phyloP scores from a whole-genome alignment of 2,329 filamentous ascomycete species.

The Niveomyces coronatus region DNA sequence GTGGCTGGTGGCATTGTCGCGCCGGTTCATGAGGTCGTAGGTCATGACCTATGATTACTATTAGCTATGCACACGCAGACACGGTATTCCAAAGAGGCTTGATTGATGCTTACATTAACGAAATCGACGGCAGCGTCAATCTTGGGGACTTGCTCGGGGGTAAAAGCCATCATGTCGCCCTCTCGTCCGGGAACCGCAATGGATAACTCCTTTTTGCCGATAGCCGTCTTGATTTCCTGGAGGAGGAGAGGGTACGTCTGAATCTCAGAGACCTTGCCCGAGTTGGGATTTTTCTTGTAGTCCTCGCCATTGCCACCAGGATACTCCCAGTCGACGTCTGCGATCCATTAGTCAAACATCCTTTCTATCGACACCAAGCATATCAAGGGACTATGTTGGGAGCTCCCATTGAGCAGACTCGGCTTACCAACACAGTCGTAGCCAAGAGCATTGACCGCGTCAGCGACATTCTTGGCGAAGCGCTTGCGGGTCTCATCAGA shows the following conservation, averaged over 20 bases:
- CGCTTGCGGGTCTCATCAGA: slow-evolving; percentile 33
- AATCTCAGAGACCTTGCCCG: slow-evolving; percentile 48
- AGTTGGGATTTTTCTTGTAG: slow-evolving; percentile 53
- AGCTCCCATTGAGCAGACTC: too few relatives aligned
- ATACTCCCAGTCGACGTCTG: slow-evolving; percentile 61
- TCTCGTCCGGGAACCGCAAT: slow-evolving; percentile 55
- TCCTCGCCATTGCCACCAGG: slow-evolving; percentile 56
- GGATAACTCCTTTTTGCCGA: slow-evolving; percentile 53
- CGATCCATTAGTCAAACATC: slow-evolving; percentile 6
- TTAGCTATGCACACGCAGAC: not conserved
- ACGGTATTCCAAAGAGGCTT: not conserved
- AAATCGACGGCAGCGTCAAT: slow-evolving; percentile 54
- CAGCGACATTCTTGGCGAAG: slow-evolving; percentile 48
- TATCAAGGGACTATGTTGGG: too few relatives aligned
- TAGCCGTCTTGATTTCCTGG: slow-evolving; percentile 42
- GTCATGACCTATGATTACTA: slow-evolving; percentile 43
- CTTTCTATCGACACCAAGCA: not conserved
- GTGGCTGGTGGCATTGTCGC: slow-evolving; percentile 55
- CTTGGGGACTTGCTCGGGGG: slow-evolving; percentile 39
- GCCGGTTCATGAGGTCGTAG: slow-evolving; percentile 64
- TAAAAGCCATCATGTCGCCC: slow-evolving; percentile 60
- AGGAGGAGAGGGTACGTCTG: slow-evolving; percentile 52
- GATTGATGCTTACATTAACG: slow-evolving; percentile 38
- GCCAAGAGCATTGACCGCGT: slow-evolving; percentile 41
- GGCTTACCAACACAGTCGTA: slow-evolving; percentile 48